Percentiles rank a stretch among this genome's conserved stretches.
Conservation (phyloP, 768 basidiomycete species). For the Psilocybe cyanescens region DNA sequence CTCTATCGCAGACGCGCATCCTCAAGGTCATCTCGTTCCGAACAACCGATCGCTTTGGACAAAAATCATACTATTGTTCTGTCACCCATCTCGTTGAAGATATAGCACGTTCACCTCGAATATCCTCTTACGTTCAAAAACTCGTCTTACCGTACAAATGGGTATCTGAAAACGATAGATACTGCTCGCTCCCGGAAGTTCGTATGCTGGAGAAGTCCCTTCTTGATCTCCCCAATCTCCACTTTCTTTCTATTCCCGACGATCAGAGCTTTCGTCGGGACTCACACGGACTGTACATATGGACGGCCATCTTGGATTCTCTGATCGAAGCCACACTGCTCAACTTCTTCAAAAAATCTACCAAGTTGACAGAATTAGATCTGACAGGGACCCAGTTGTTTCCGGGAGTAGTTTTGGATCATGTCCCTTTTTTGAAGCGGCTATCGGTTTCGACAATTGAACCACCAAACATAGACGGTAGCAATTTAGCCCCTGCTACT, state of each 20-base stretch:
- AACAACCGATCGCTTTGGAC: neutral
- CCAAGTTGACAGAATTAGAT: neutral
- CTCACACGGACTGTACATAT: neutral
- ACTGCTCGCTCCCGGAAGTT: neutral
- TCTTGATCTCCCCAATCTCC: neutral
- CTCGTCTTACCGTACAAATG: neutral
- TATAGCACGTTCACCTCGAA: neutral
- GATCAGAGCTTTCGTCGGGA: neutral
- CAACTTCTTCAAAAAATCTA: neutral
- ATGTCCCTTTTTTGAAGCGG: neutral
- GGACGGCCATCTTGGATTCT: neutral
- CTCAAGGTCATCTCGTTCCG: neutral
- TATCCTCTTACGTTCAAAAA: neutral
- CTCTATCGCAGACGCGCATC: neutral
- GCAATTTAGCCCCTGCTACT: neutral
- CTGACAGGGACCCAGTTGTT: neutral
- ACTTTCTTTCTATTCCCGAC: neutral
- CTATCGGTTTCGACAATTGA: neutral
- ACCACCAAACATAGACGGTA: neutral
- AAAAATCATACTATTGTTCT: neutral
- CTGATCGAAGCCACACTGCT: neutral
- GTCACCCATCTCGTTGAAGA: neutral
- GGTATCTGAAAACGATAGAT: neutral
- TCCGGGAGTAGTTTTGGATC: neutral
- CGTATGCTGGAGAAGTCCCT: neutral